Evolutionary conservation across 345 rosid genomes (phyloP).

Genomic region (Camelina hispida): DNA sequence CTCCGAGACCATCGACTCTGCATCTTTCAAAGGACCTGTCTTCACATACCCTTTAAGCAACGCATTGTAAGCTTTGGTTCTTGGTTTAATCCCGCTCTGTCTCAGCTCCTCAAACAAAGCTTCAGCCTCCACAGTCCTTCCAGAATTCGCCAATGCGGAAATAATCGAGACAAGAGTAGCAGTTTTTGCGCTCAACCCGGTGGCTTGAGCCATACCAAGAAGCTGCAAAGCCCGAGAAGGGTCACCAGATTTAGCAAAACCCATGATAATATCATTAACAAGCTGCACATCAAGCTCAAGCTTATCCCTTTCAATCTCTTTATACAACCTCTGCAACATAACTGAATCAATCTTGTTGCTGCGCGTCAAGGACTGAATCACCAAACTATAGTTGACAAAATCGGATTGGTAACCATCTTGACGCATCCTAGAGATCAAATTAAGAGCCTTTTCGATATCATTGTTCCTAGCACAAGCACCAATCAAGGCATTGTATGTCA

Average conservation of each 20-base stretch:
- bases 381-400: conserved; percentile 84
- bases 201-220: conserved; percentile 71
- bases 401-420: conserved; percentile 85
- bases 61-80: conserved; percentile 86
- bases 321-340: conserved; percentile 65
- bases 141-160: conserved; percentile 63
- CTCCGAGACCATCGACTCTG: conserved; percentile 78
- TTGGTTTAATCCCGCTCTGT: conserved; percentile 72
- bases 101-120: conserved; percentile 92
- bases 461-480: conserved; percentile 87
- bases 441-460: conserved; percentile 83
- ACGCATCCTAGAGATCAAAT: conserved; percentile 86
- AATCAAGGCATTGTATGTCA: conserved; percentile 92
- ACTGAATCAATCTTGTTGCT: conserved; percentile 69
- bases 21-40: conserved; percentile 73
- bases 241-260: conserved; percentile 86
- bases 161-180: conserved; percentile 69
- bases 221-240: conserved; percentile 69
- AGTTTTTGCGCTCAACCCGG: conserved; percentile 69
- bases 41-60: conserved; percentile 85
- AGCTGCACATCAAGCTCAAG: conserved; percentile 82
- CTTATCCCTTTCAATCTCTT: conserved; percentile 70
- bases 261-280: conserved; percentile 76
- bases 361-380: conserved; percentile 73
- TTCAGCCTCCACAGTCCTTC: conserved; percentile 83